A percentile compares a stretch with the other conserved stretches of the same genome.
Conservation (phyloP, 2,329 filamentous ascomycete species). For the Diaporthe velutina region DNA sequence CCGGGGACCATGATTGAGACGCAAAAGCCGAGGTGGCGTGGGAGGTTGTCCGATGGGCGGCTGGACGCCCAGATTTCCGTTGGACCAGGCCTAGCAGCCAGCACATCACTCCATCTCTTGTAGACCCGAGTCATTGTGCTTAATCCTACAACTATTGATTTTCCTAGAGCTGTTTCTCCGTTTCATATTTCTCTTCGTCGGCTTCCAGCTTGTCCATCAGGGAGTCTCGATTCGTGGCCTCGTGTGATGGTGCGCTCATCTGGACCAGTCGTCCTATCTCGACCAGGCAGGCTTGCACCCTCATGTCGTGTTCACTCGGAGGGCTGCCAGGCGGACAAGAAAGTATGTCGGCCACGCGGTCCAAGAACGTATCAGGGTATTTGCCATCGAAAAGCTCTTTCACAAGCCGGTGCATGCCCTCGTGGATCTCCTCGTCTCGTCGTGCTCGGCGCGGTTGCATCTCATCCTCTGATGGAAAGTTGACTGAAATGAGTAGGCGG, state of each 20-base stretch:
- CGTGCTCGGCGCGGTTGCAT: conserved; percentile 29
- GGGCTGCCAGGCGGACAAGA: conserved; percentile 28
- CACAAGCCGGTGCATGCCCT: conserved; percentile 2
- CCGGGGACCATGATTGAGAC: not conserved
- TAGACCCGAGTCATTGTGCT: conserved; percentile 33
- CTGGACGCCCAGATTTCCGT: conserved; percentile 12
- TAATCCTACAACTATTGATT: conserved; percentile 36
- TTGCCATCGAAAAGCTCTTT: conserved; percentile 17
- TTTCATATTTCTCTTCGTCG: not conserved
- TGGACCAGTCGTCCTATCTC: conserved; percentile 27
- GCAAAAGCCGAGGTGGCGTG: not conserved
- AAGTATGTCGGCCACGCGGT: conserved; percentile 31
- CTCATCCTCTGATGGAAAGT: conserved; percentile 23
- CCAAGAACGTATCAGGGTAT: conserved; percentile 22
- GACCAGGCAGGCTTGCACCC: conserved; percentile 28
- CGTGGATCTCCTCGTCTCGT: conserved; percentile 11
- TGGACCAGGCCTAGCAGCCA: conserved; percentile 19
- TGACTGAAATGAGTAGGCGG: conserved; percentile 29
- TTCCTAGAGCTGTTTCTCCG: conserved; percentile 2
- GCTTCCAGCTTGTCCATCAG: not conserved
- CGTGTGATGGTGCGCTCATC: not conserved
- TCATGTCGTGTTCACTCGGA: conserved; percentile 26
- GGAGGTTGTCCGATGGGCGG: not conserved
- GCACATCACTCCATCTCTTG: conserved; percentile 34
- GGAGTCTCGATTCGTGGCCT: not conserved